Base-by-base conservation (phyloP, 192 early-diverging fungal species). In the Coemansia sp. region DNA sequence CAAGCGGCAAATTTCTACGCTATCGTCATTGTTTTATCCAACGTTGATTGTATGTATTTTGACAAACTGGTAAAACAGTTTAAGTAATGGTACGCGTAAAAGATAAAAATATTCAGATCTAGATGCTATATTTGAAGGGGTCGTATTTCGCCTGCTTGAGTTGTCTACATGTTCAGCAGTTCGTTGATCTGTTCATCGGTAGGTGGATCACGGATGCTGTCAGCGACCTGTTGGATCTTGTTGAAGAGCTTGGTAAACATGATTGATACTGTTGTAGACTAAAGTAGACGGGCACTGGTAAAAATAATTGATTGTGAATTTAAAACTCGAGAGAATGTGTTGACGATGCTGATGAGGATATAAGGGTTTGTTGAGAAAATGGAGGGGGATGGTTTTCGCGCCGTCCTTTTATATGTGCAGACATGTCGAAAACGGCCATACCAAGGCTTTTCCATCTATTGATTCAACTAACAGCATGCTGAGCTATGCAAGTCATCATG, bases 221-320 rank as follows among this genome's bases (percentile, higher is more conserved):
- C 67, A 51, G 43, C 49, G 20, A 8, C 8, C 21, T 26, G 1
- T 7, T 26, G 9, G 48, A 76, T 62, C 30, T 69, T 35, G 21
- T 51, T 55, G 64, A 67, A 67, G 34, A 71, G 23, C 38, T 63
- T 76, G 53, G 26, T 33, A 33, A 76, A 67, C 75, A 76, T 76
- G 39, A 52, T 73, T 60, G 21, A 26, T 46, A 14, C 39, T 41
- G 39, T 41, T 6, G 7, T 35, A 24, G 38, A 24, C 14, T 48
- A n/a, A 49, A 20, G 18, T 20, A 1, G 46, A 16, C 20, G 46
- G 5, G 16, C 18, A 20, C 18, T 20, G 0, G 46, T 7, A 20
- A 49, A 20, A 49, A 49, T 2, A 16, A 0, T n/a, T n/a, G 46
- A 16, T 20, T 49, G 20, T 49, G 46, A 16, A 6, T 49, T 49